Evolutionary conservation across 768 basidiomycete genomes (phyloP).

Genomic region (Daedaleopsis sinensis): DNA sequence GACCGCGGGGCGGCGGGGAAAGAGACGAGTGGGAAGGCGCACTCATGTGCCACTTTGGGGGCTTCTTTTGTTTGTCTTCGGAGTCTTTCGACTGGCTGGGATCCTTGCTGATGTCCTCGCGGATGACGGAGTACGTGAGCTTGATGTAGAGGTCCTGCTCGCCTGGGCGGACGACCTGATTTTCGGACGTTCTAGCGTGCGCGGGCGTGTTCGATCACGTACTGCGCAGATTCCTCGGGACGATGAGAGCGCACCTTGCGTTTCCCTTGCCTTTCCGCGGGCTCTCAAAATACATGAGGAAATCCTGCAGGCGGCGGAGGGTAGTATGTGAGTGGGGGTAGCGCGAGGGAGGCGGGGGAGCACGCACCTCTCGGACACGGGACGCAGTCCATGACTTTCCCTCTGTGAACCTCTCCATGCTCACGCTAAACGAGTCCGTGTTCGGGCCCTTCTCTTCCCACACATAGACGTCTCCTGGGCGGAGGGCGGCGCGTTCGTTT

Average conservation of each 20-base stretch:
- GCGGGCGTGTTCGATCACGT: constrained; percentile 13
- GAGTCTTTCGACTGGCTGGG: constrained; percentile 51
- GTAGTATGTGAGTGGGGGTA: constrained; percentile 8
- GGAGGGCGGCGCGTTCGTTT: constrained; percentile 60
- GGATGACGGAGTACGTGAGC: constrained; percentile 79
- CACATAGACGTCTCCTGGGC: constrained; percentile 53
- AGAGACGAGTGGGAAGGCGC: constrained; percentile 29
- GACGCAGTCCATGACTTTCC: constrained; percentile 84
- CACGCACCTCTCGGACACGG: constrained; percentile 65
- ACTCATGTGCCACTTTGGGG: constrained; percentile 85
- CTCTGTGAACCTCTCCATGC: constrained; percentile 86
- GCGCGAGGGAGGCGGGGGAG: not conserved
- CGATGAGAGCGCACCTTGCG: constrained; percentile 27
- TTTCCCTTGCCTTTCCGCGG: constrained; percentile 30
- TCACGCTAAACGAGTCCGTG: constrained; percentile 74
- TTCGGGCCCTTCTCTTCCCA: constrained; percentile 80
- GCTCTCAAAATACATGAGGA: constrained; percentile 80
- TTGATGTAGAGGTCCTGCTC: constrained; percentile 58
- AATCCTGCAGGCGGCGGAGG: constrained; percentile 53
- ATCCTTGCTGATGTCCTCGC: constrained; percentile 30
- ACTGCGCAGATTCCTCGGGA: constrained; percentile 14
- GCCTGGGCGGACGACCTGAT: constrained; percentile 38
- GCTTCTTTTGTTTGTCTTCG: constrained; percentile 28
- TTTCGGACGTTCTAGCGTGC: constrained; percentile 41
- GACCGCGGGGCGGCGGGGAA: not conserved